Evolutionary conservation across 2,329 filamentous ascomycete species (phyloP).

Genomic region (Trichoderma aggressivum): DNA sequence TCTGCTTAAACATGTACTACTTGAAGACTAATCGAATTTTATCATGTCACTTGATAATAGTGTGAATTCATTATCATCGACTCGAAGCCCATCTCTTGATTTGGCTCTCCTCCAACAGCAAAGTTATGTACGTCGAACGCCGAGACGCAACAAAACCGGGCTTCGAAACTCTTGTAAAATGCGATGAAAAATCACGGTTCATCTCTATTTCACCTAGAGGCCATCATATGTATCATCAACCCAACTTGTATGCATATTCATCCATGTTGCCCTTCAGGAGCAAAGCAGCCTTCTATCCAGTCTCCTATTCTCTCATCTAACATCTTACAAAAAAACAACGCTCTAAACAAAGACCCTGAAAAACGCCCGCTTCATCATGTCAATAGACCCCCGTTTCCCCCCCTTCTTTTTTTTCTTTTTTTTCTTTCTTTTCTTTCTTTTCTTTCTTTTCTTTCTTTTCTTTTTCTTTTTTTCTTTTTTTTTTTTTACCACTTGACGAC

Average conservation of each 20-base stretch:
- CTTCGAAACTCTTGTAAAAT: neutral
- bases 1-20: neutral
- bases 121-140: neutral
- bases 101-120: neutral
- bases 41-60: neutral
- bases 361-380: constrained; percentile 4
- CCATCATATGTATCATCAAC: neutral
- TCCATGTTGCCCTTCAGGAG: neutral
- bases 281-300: neutral
- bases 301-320: neutral
- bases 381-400: neutral
- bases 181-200: neutral
- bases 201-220: neutral
- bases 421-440: neutral
- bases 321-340: neutral
- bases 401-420: neutral
- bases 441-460: neutral
- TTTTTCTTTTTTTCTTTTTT: too few relatives aligned
- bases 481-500: constrained; percentile 37
- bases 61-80: neutral
- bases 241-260: neutral
- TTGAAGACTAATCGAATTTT: neutral
- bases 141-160: neutral
- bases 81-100: neutral
- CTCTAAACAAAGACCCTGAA: neutral